These are phyloP conservation scores for Otatea glauca DNA, from an alignment of 176 grass and related monocot species.

Conservation along the genomic window DNA sequence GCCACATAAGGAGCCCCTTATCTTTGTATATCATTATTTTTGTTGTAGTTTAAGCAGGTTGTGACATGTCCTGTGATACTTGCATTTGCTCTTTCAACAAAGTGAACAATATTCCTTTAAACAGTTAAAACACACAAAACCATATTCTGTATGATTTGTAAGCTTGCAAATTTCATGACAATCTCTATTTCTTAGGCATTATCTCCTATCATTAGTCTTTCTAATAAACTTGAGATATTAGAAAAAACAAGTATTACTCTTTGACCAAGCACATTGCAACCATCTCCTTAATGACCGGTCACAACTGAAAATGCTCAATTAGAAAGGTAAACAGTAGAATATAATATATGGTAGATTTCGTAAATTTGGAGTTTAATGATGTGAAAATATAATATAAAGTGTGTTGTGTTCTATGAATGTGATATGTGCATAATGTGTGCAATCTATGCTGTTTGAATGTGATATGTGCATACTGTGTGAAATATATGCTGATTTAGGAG, in stretches of 20 bases:
- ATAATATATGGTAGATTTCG: too few relatives aligned
- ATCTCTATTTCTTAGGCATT: constrained; percentile 18
- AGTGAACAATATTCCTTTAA: constrained; percentile 13
- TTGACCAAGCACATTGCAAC: too few relatives aligned
- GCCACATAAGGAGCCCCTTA: not conserved
- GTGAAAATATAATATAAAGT: too few relatives aligned
- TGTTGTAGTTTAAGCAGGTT: constrained; percentile 29
- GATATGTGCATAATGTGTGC: too few relatives aligned
- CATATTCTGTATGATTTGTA: not conserved
- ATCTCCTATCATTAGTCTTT: constrained; percentile 26
- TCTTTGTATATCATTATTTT: constrained; percentile 10
- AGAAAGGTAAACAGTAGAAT: too few relatives aligned
- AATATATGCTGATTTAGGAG: too few relatives aligned
- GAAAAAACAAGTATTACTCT: not conserved
- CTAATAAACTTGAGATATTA: constrained; percentile 11
- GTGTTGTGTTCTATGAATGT: too few relatives aligned
- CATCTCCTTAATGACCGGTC: too few relatives aligned
- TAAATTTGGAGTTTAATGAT: too few relatives aligned
- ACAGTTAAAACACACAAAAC: constrained; percentile 8
- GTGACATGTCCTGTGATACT: constrained; percentile 3
- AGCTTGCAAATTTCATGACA: constrained; percentile 13
- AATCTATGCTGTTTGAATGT: too few relatives aligned
- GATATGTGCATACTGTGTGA: too few relatives aligned
- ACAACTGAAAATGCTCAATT: too few relatives aligned
- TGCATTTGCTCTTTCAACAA: constrained; percentile 16